Base-by-base conservation (phyloP, 176 grass and related monocot species). In the Rhynchospora tenuis region DNA sequence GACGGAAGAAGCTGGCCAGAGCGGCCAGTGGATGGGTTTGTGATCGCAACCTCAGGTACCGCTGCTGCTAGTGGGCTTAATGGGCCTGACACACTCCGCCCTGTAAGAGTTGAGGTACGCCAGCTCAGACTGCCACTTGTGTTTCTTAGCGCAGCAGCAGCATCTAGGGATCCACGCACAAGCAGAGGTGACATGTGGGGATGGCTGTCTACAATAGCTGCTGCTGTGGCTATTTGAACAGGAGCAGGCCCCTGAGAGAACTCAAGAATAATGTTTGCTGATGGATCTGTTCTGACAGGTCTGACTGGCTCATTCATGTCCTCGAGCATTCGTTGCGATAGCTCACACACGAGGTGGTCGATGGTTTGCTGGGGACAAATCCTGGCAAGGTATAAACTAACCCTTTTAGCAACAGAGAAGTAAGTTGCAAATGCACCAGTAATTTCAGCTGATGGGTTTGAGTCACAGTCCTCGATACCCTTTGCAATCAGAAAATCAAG, bases 121-220 rank as follows among this genome's bases (percentile, higher is more conserved):
- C 96, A 98, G 91, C 93, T 98, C 80, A 98, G 65, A 82, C 88
- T 98, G 43, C 96, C 93, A 73, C 93, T 95, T 43, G 92, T 82
- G 79, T 95, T 98, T 88, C 93, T 94, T 47, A 86, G 81, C 62
- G 86, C 90, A 59, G 91, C 62, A 17, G 79, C 59, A 15, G 79
- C 96, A 81, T 98, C 96, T 86, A 98, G 88, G 60, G 96, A 95
- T 81, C 96, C 93, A 86, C 96, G 96, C 84, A 98, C 92, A 91
- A 98, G 96, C 88, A 98, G 86, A 9, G 96, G 96, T n/a, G 96
- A 98, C 96, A 98, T 95, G 80, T 98, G 96, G 85, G 91, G 96
- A 66, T 95, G 93, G 64, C 83, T 98, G 85, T 98, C 96, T 9
- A 90, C 16, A 17, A 95, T 86, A 16, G 89, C 89, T 84, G 92